phyloP scores from a whole-genome alignment of 192 early-diverging fungal genomes.

The Powellomyces hirtus region DNA sequence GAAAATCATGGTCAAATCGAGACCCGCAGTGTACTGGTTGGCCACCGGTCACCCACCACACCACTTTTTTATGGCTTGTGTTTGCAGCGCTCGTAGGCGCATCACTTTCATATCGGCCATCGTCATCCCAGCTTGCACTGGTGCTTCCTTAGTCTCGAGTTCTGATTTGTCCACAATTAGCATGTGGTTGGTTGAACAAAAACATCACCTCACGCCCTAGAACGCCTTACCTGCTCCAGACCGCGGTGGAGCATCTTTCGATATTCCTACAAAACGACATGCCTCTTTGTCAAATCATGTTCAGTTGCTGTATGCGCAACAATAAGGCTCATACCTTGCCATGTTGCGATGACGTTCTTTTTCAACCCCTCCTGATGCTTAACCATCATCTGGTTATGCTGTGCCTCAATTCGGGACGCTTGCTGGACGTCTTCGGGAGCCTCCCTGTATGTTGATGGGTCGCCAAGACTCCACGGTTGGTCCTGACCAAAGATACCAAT shows the following conservation, averaged over 20 bases:
- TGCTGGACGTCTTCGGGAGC: constrained; percentile 42
- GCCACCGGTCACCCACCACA: constrained; percentile 17
- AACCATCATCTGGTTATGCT: constrained; percentile 38
- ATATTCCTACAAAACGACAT: too few relatives aligned
- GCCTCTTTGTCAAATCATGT: too few relatives aligned
- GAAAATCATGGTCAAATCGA: background rate
- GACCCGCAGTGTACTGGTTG: too few relatives aligned
- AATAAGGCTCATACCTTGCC: too few relatives aligned
- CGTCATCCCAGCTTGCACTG: constrained; percentile 5
- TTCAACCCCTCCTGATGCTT: constrained; percentile 42
- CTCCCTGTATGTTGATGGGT: constrained; percentile 41
- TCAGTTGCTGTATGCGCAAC: too few relatives aligned
- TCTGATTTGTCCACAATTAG: too few relatives aligned
- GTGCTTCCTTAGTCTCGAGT: background rate
- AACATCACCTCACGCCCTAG: too few relatives aligned
- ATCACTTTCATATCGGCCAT: constrained; percentile 35
- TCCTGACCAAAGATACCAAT: constrained; percentile 58
- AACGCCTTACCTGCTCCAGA: too few relatives aligned
- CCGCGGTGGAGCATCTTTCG: background rate
- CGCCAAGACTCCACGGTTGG: constrained; percentile 45
- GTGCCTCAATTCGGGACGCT: constrained; percentile 33
- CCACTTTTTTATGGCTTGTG: constrained; percentile 37
- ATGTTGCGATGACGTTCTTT: constrained; percentile 45
- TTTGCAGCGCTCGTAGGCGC: constrained; percentile 34
- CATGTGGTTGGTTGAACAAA: too few relatives aligned